Evolutionary conservation across 1,284 basidiomycete species (phyloP).

Genomic region (Fomitopsis schrenkii): DNA sequence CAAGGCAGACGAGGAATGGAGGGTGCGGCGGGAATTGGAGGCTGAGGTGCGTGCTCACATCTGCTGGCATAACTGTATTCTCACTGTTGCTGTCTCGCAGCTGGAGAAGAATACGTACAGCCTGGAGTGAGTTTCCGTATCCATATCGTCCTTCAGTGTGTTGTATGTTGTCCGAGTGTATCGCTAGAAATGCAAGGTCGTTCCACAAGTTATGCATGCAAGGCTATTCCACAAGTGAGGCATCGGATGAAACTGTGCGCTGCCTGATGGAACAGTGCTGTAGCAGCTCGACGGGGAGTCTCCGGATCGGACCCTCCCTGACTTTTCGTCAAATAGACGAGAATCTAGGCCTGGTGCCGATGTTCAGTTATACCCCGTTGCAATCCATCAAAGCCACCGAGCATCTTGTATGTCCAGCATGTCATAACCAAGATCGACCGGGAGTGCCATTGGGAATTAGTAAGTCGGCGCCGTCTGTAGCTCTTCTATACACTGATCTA

Average conservation of each 20-base stretch:
- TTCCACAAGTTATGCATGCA: not conserved
- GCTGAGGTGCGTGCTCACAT: slow-evolving; percentile 52
- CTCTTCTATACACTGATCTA: slow-evolving; percentile 20
- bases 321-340: too few relatives aligned
- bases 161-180: not conserved
- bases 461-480: slow-evolving; percentile 19
- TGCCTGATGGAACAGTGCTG: too few relatives aligned
- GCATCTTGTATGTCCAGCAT: too few relatives aligned
- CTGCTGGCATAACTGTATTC: not conserved
- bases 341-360: too few relatives aligned
- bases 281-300: not conserved
- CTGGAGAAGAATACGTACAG: slow-evolving; percentile 47
- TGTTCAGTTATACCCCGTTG: too few relatives aligned
- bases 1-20: slow-evolving; percentile 75
- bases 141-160: too few relatives aligned
- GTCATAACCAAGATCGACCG: too few relatives aligned
- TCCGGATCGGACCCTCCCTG: not conserved
- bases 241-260: too few relatives aligned
- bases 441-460: not conserved
- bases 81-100: slow-evolving; percentile 18
- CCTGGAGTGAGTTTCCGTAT: slow-evolving; percentile 20
- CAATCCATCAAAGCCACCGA: too few relatives aligned
- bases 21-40: slow-evolving; percentile 70
- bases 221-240: not conserved
- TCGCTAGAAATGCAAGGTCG: not conserved